phyloP scores from a whole-genome alignment of 208 protist genomes.

The Wallacemonas sp. region DNA sequence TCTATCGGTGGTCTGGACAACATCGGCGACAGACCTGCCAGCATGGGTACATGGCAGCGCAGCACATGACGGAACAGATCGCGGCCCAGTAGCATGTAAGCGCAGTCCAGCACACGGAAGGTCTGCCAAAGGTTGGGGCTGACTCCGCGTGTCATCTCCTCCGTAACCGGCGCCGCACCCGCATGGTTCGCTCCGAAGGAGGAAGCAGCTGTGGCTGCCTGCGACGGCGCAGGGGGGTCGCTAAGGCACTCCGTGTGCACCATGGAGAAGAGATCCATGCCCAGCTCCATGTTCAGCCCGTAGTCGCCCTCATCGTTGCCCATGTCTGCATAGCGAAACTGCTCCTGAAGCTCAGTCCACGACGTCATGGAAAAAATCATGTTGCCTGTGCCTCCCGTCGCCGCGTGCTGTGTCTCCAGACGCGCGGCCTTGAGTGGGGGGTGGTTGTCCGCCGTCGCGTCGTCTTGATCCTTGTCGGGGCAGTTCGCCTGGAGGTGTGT shows the following conservation, averaged over 20 bases:
- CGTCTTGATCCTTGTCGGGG: too few species aligned
- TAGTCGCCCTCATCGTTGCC: conserved; percentile 59
- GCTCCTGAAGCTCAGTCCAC: conserved; percentile 18
- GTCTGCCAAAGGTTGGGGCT: conserved; percentile 38
- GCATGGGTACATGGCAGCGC: conserved; percentile 28
- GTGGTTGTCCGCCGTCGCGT: neutral
- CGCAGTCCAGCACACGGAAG: conserved; percentile 41
- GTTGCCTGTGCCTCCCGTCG: neutral
- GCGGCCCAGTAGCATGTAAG: conserved; percentile 46
- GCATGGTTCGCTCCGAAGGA: neutral
- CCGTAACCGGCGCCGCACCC: neutral
- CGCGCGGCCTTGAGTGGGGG: neutral
- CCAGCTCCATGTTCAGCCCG: conserved; percentile 41
- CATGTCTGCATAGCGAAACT: conserved; percentile 43
- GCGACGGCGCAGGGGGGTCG: neutral
- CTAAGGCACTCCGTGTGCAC: neutral
- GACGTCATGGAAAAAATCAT: conserved; percentile 6
- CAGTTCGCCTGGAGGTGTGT: neutral
- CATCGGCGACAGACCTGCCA: conserved; percentile 13
- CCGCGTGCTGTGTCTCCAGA: neutral
- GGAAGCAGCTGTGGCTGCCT: neutral
- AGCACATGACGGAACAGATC: conserved; percentile 34
- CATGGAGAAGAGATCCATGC: conserved; percentile 22
- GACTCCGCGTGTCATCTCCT: conserved; percentile 5
- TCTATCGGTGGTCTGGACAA: neutral